A percentile compares a stretch with the other conserved stretches of the same genome.
phyloP scores from a whole-genome alignment of 1,139 yeast species.

The Hemisphaericaspora xylanilytica region DNA sequence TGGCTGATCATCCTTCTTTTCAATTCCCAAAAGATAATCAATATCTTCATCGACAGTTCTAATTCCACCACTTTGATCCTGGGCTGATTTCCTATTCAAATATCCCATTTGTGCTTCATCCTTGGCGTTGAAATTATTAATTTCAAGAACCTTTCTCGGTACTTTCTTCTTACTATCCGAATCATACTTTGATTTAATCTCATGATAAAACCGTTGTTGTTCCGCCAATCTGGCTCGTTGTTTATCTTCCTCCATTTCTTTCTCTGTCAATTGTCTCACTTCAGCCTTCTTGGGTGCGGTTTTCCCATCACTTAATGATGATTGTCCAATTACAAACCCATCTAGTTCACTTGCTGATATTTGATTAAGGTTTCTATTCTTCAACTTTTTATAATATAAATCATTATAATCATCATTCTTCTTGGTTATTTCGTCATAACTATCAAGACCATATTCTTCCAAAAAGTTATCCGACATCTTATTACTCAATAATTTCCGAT shows the following conservation, averaged over 20 bases:
- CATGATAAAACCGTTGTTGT: conserved; percentile 27
- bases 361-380: conserved; percentile 22
- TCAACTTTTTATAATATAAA: conserved; percentile 19
- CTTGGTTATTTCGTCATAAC: conserved; percentile 28
- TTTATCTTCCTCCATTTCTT: conserved; percentile 28
- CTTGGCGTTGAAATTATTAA: conserved; percentile 31
- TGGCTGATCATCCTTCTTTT: conserved; percentile 1
- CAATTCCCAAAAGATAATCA: conserved; percentile 12
- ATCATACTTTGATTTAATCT: conserved; percentile 31
- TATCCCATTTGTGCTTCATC: conserved; percentile 26
- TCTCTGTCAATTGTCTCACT: conserved; percentile 22
- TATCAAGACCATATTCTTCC: conserved; percentile 41
- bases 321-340: conserved; percentile 38
- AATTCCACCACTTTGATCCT: conserved; percentile 4
- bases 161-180: conserved; percentile 7
- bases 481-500: conserved; percentile 30
- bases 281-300: background rate
- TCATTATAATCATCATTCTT: conserved; percentile 30
- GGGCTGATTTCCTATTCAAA: conserved; percentile 25
- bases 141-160: conserved; percentile 31
- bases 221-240: conserved; percentile 24
- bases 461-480: conserved; percentile 35
- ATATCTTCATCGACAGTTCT: conserved; percentile 16
- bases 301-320: conserved; percentile 12
- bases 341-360: conserved; percentile 29